Conservation (phyloP, 495 filamentous ascomycete species). For the Neohortaea acidophila region DNA sequence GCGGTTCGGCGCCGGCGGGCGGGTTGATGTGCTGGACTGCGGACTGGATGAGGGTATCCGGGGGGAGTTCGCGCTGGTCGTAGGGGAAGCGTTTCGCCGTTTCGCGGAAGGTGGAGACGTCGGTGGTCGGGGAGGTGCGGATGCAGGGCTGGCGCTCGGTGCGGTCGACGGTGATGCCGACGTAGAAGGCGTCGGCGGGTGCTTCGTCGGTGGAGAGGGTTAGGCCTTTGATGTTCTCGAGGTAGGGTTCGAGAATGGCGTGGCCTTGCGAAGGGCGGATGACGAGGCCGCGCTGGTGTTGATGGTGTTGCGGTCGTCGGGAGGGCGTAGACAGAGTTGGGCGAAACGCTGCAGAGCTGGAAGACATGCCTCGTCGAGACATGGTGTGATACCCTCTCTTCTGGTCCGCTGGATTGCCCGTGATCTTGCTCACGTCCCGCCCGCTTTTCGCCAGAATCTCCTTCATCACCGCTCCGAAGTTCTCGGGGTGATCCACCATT, state of each 20-base stretch:
- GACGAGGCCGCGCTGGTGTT: constrained; percentile 42
- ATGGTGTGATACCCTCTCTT: constrained; percentile 21
- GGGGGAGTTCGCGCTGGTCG: constrained; percentile 34
- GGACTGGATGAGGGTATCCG: constrained; percentile 24
- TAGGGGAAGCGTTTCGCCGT: constrained; percentile 45
- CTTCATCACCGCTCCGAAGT: constrained; percentile 63
- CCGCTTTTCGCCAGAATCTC: constrained; percentile 32
- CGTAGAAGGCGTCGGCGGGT: constrained; percentile 30
- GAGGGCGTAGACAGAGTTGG: not conserved
- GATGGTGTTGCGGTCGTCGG: not conserved
- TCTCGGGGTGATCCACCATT: constrained; percentile 66
- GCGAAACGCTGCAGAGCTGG: not conserved
- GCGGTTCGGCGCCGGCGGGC: constrained; percentile 24
- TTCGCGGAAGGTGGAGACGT: constrained; percentile 23
- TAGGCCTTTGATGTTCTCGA: constrained; percentile 14
- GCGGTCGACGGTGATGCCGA: constrained; percentile 54
- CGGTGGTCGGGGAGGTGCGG: constrained; percentile 39
- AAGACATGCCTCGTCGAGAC: constrained; percentile 1
- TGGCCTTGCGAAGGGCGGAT: constrained; percentile 43
- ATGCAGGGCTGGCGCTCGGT: constrained; percentile 49
- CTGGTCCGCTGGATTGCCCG: constrained; percentile 1
- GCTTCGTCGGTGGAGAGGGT: constrained; percentile 12
- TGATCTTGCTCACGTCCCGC: constrained; percentile 20
- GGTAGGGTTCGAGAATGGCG: constrained; percentile 39
- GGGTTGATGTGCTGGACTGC: constrained; percentile 37